A percentile compares a stretch with the other conserved stretches of the same genome.
These are phyloP conservation scores for Xylaria sp. DNA, from an alignment of 2,329 filamentous ascomycete species.

Conservation along the genomic window DNA sequence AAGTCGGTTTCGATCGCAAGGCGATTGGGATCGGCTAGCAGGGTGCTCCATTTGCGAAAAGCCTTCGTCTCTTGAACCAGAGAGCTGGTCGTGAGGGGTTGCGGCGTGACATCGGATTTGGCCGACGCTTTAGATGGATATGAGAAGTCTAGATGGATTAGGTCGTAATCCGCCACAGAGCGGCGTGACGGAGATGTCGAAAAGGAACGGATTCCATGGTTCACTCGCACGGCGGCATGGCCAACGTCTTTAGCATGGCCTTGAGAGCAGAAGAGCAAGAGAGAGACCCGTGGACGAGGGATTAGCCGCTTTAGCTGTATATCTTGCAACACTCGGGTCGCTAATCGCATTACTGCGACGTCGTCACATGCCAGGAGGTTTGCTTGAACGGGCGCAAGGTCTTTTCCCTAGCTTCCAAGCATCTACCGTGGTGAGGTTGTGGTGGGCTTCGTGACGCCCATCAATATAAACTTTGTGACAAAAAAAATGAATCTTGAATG, in stretches of 20 bases:
- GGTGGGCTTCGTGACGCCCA: slow-evolving; percentile 2
- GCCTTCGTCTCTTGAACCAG: slow-evolving; percentile 40
- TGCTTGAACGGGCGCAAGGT: slow-evolving; percentile 2
- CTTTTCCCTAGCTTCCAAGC: background rate
- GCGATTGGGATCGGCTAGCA: slow-evolving; percentile 44
- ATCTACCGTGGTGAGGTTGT: slow-evolving; percentile 2
- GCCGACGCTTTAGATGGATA: slow-evolving; percentile 8
- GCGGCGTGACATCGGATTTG: slow-evolving; percentile 6
- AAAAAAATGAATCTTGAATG: no score
- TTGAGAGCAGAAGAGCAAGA: slow-evolving; percentile 32
- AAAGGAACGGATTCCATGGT: slow-evolving; percentile 29
- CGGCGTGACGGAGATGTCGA: slow-evolving; percentile 32
- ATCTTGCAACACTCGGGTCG: slow-evolving; percentile 47
- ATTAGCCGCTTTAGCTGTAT: slow-evolving; percentile 47
- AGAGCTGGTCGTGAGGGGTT: slow-evolving; percentile 28
- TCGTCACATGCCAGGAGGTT: slow-evolving; percentile 43
- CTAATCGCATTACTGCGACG: slow-evolving; percentile 51
- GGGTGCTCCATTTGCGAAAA: slow-evolving; percentile 46
- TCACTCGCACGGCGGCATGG: slow-evolving; percentile 3
- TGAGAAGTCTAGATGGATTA: slow-evolving; percentile 38
- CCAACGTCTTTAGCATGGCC: slow-evolving; percentile 5
- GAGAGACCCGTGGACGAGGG: slow-evolving; percentile 36
- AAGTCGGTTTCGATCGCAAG: slow-evolving; percentile 51
- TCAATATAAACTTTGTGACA: no score
- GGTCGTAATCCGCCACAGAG: slow-evolving; percentile 34